phyloP scores from a whole-genome alignment of 2,329 filamentous ascomycete species.

The Aspergillus uvarum region DNA sequence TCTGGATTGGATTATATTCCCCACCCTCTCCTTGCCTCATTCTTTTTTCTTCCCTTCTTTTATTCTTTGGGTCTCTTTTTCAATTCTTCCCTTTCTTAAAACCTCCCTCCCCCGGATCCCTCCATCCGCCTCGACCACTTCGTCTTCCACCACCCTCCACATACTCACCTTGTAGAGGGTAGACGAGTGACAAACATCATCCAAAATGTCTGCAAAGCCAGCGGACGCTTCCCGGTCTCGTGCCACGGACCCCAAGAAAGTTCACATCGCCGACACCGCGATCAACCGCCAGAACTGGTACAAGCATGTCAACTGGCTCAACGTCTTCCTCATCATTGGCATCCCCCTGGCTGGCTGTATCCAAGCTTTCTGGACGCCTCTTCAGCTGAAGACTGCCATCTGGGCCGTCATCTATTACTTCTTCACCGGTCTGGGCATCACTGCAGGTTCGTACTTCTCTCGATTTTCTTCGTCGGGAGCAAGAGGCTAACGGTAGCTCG shows the following conservation, averaged over 20 bases:
- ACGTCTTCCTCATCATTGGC: slow-evolving; percentile 75
- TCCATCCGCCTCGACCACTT: not conserved
- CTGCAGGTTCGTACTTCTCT: slow-evolving; percentile 58
- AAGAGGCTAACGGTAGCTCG: slow-evolving; percentile 9
- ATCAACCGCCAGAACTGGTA: slow-evolving; percentile 83
- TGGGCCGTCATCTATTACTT: slow-evolving; percentile 80
- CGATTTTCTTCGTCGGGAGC: not conserved
- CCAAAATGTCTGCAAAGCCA: slow-evolving; percentile 39
- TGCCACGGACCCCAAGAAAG: slow-evolving; percentile 60
- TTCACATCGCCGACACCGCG: slow-evolving; percentile 80
- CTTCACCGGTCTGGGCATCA: slow-evolving; percentile 77
- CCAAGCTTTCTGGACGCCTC: slow-evolving; percentile 74
- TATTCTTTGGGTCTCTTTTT: slow-evolving; percentile 10
- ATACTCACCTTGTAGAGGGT: not conserved
- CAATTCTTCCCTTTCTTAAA: slow-evolving; percentile 9
- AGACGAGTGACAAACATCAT: not conserved
- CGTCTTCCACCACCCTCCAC: not conserved
- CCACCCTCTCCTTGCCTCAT: not conserved
- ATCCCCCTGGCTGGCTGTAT: slow-evolving; percentile 73
- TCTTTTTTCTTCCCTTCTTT: slow-evolving; percentile 14
- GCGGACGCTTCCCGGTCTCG: slow-evolving; percentile 34
- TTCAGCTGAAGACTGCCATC: slow-evolving; percentile 68
- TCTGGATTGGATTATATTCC: slow-evolving; percentile 7
- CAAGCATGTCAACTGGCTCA: slow-evolving; percentile 93
- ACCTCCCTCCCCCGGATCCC: slow-evolving; percentile 4